Evolutionary conservation across 495 filamentous ascomycete genomes (phyloP), one percentile per base, ranked within the genome.

Genomic region (Podospora comata): DNA sequence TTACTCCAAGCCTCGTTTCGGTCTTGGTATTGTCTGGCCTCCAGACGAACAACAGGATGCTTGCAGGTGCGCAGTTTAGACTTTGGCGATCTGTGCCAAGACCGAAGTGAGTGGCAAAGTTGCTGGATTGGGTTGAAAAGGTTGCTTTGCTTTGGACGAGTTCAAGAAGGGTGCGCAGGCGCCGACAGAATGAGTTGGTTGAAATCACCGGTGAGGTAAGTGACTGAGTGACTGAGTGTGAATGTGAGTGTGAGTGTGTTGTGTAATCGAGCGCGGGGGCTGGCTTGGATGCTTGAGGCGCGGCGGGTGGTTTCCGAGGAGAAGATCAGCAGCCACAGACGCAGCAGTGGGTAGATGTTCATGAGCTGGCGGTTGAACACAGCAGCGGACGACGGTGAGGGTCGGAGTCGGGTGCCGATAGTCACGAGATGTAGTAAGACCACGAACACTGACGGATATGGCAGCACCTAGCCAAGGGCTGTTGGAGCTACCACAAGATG

Each of bases 321-420:
- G 55, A 56, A 44, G 60, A 68, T 60, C 67, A 53, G 61, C 34
- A 62, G 39, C 60, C 57, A 48, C 34, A 44, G 30, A 64, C 20
- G 60, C 61, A 59, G 20, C 4, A 28, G 3, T 23, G 56, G 60
- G 60, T 2, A 27, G 48, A 63, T 62, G 60, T 58, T 5, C 48
- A 57, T 39, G 53, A 67, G 44, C 15, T 30, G 60, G 44, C 54
- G 60, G 61, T 63, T 23, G 28, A 63, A 63, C 61, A 63, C 61
- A 63, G 61, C 61, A 63, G 61, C 61, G 7, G 61, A 61, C 26
- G 59, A 13, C 27, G 30, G 18, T 34, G 16, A 63, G 18, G 18
- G 34, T 63, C 61, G 61, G 32, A 2, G 23, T 58, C 55, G 55
- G 55, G 55, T 58, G 55, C 23, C 55, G 55, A 18, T 18, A 58